Base-by-base conservation (phyloP, 306 rosid species). In the Citrullus mucosospermus region DNA sequence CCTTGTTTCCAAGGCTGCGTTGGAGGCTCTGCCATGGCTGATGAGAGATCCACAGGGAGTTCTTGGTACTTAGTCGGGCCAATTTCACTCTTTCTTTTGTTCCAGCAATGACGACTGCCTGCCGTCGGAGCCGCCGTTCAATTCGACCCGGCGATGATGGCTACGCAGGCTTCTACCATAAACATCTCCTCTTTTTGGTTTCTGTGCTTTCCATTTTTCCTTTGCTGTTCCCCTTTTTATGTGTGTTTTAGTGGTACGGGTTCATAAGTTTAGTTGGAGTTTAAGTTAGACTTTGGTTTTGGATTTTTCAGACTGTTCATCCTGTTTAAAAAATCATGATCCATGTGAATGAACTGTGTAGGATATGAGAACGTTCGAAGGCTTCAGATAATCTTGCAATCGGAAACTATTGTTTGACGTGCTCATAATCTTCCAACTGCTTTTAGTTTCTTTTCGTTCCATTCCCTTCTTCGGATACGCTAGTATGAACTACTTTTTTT, bases 61-160 rank as follows among this genome's bases (percentile, higher is more conserved):
- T 73, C 12, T 51, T 48, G 77, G 77, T 30, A 48, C 18, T 30
- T 73, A 16, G 77, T 73, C 9, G 10, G 46, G 8, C 61, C 38
- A 3, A 6, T 18, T 51, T 51, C 61, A 0, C 77, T 51, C 61
- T 73, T 51, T 50, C 83, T 80, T 54, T 46, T 68, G 10, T 57
- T 73, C 74, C 78, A 78, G 86, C 84, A 63, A 81, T 85, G 88
- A 85, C 63, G 88, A 82, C 86, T 83, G 88, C 86, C 88, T 81
- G 88, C 86, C 17, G 79, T 78, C 86, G 63, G 88, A 85, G 88
- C 86, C 86, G 53, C 56, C 30, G 28, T 53, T 12, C 41, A 2
- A 41, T 30, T 41, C 41, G 53, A 72, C 25, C 50, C 18, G 84
- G 88, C 84, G 50, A 77, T 85, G 88, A 85, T 74, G 88, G 86